Evolutionary conservation across 139 green algal genomes (phyloP), one percentile per base, ranked within the genome.

Genomic region (Picochlorum sp.): DNA sequence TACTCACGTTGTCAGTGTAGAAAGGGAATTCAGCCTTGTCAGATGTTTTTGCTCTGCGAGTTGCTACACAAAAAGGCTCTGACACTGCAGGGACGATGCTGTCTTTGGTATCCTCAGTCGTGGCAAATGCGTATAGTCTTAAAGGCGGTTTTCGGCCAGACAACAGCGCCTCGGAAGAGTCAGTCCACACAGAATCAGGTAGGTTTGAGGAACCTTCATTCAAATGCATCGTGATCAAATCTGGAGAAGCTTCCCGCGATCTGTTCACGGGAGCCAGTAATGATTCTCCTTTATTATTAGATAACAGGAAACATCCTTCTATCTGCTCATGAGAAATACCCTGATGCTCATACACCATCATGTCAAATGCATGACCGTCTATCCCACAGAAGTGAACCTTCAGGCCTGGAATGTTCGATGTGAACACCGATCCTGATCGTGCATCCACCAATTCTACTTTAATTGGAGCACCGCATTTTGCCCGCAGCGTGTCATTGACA

Each of bases 11-110:
- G 68, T 95, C 89, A 62, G 93, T 86, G 61, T 93, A 79, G 23
- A 80, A 84, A 26, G 89, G 89, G 49, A 95, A 93, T 41, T 95
- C 88, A 56, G 87, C 86, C 76, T 93, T 93, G 61, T 83, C 81
- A 16, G 86, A 82, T 13, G 85, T 88, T 24, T 84, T 75, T 5
- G 84, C 89, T 57, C 86, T 76, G 15, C 86, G 73, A 5, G 85
- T 94, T 14, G 86, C 85, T 28, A 91, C 87, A 69, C 92, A 86
- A 76, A 92, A 92, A 52, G 80, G 82, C 64, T 94, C 87, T 6
- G 74, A 85, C 16, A 92, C 82, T 26, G 82, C 85, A 23, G 14
- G 26, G 13, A 16, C 21, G 23, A 66, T 56, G 4, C 10, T 9
- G 4, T 54, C 1, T 8, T 18, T 32, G 15, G 6, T 21, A 64